Percentiles rank a stretch among this genome's conserved stretches.
Conservation (phyloP, 257 asterid species). For the Nicotiana attenuata region DNA sequence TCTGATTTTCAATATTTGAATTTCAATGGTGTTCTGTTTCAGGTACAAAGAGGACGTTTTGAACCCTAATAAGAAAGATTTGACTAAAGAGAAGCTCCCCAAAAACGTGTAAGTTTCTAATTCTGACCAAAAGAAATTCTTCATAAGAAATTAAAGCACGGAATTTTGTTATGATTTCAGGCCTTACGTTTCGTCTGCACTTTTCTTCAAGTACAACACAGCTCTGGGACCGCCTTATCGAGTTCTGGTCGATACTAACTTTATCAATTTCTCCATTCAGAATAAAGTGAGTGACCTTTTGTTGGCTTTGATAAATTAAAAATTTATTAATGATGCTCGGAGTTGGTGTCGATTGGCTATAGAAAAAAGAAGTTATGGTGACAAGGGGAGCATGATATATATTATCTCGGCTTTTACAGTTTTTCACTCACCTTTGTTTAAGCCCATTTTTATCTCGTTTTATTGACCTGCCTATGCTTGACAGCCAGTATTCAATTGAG, state of each 20-base stretch:
- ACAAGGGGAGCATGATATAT: not conserved
- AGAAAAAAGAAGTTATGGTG: not conserved
- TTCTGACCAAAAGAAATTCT: too few relatives aligned
- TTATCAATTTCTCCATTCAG: slow-evolving; percentile 93
- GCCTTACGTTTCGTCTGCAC: slow-evolving; percentile 86
- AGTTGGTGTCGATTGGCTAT: not conserved
- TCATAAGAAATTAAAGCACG: too few relatives aligned
- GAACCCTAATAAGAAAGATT: slow-evolving; percentile 88
- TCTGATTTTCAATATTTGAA: not conserved
- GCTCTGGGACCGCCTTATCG: slow-evolving; percentile 93
- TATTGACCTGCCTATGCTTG: not conserved
- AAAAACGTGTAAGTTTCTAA: slow-evolving; percentile 63
- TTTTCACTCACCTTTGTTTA: not conserved
- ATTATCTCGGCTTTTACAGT: not conserved
- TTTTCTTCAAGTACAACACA: slow-evolving; percentile 77
- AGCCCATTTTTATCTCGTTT: not conserved
- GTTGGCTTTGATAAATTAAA: not conserved
- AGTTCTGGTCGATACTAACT: slow-evolving; percentile 91
- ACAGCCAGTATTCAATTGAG: not conserved
- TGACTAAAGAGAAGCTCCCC: slow-evolving; percentile 72
- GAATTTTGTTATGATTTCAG: slow-evolving; percentile 23
- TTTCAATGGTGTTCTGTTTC: slow-evolving; percentile 8
- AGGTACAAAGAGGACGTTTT: slow-evolving; percentile 77
- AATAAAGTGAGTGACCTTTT: slow-evolving; percentile 58
- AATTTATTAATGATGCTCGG: not conserved